Evolutionary conservation across 129 eudicot species (phyloP).

Genomic region (Arctium lappa): DNA sequence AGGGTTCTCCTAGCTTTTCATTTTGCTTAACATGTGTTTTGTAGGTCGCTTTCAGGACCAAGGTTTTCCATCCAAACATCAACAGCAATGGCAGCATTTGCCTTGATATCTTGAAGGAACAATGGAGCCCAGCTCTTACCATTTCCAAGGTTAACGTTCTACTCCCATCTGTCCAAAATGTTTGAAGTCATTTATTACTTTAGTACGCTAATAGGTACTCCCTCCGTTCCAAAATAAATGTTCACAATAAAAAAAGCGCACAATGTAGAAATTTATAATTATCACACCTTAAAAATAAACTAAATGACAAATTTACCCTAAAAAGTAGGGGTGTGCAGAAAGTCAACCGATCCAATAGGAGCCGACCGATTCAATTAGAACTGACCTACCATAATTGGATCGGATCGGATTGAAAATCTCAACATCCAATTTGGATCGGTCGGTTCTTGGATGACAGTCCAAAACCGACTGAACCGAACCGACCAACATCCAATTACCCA

Average conservation of each 20-base stretch:
- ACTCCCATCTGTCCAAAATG: no score
- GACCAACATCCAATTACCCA: no score
- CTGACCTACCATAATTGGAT: no score
- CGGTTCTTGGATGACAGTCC: no score
- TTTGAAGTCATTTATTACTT: background rate
- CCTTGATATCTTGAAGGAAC: constrained; percentile 37
- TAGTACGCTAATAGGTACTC: background rate
- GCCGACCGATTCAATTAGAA: no score
- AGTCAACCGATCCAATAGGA: no score
- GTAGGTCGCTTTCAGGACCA: constrained; percentile 37
- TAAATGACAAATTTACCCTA: no score
- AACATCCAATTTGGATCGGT: no score
- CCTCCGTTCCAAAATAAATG: background rate
- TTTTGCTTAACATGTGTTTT: background rate
- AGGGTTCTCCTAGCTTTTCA: background rate
- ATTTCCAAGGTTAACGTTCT: constrained; percentile 29
- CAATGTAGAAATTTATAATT: background rate
- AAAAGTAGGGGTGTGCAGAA: no score
- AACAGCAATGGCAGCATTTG: constrained; percentile 42
- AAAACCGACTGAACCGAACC: no score
- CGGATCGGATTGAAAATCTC: no score
- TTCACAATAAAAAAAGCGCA: background rate
- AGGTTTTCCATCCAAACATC: constrained; percentile 39
- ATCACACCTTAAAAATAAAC: no score
- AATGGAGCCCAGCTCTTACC: constrained; percentile 41